Conservation (phyloP, 1,284 basidiomycete genomes). For the Neotropicomus parvogracilis region DNA sequence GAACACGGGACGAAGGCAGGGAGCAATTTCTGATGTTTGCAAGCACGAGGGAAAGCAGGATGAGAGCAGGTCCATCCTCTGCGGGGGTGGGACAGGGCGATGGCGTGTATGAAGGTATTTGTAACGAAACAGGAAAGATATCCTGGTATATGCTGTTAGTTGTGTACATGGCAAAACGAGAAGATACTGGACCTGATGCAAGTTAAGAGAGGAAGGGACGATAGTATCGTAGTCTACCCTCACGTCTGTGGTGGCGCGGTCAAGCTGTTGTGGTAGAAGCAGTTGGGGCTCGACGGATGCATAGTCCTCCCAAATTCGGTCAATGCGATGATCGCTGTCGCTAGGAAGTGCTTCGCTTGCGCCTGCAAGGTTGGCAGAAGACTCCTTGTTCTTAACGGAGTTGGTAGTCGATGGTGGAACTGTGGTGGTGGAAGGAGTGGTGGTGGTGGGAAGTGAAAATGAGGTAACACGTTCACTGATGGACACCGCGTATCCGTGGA, state of each 20-base stretch:
- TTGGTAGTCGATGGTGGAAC: constrained; percentile 22
- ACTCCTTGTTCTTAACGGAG: constrained; percentile 29
- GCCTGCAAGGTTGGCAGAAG: constrained; percentile 24
- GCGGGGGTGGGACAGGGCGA: constrained; percentile 51
- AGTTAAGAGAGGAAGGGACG: constrained; percentile 41
- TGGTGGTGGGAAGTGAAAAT: constrained; percentile 41
- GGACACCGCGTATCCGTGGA: constrained; percentile 85
- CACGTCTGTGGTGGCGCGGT: constrained; percentile 50
- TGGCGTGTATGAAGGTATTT: constrained; percentile 69
- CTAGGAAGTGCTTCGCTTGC: constrained; percentile 53
- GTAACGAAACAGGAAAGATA: constrained; percentile 71
- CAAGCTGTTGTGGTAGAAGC: constrained; percentile 40
- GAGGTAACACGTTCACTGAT: constrained; percentile 63
- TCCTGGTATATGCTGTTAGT: constrained; percentile 44
- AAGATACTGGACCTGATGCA: constrained; percentile 53
- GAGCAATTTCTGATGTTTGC: constrained; percentile 89
- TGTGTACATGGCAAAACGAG: neutral
- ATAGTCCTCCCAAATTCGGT: constrained; percentile 78
- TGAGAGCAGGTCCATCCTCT: constrained; percentile 78
- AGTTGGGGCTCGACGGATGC: constrained; percentile 74
- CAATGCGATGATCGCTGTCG: constrained; percentile 76
- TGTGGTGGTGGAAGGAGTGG: constrained; percentile 25
- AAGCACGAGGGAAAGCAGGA: constrained; percentile 82
- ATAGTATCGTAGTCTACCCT: constrained; percentile 47
- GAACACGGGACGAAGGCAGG: constrained; percentile 83